Base-by-base conservation (phyloP, 495 filamentous ascomycete species). In the Polyplosphaeria fusca region DNA sequence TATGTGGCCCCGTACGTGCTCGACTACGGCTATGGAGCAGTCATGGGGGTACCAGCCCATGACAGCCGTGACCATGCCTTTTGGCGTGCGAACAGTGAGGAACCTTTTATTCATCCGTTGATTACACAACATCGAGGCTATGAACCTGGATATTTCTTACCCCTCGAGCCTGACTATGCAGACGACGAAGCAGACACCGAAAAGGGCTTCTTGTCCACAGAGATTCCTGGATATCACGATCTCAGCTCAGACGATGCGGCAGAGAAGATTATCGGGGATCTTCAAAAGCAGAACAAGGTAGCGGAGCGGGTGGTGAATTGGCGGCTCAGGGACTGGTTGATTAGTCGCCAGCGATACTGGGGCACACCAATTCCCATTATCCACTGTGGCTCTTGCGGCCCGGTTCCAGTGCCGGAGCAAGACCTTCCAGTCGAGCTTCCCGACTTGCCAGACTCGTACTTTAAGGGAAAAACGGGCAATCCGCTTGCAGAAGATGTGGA, bases 41-140 rank as follows among this genome's bases (percentile, higher is more conserved):
- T 95, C 4, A 95, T 95, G 90, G 90, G 89, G 35, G 90, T 95
- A 20, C 90, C 90, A 0, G 90, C 84, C 1, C 89, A 95, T 56
- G 90, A 95, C 67, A 66, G 74, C 0, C 78, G 87, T 30, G 90
- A 95, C 60, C 74, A 86, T 69, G 76, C 78, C 4, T 95, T 95
- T 64, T 95, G 88, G 85, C 83, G 78, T 52, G 74, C 83, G 38
- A 89, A 93, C 57, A 70, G 70, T 20, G 67, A 70, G 63, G 67
- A 27, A 28, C 2, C 32, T 19, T 42, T 39, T 23, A 58, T 63
- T n/a, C n/a, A 18, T 5, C 14, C 20, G 11, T 56, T 65, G 4
- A 45, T 65, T 4, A 39, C 44, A 5, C 16, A 16, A 11, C 16
- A 54, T 3, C 19, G 26, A 5, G 14, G 16, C 3, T 28, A n/a